A percentile compares a stretch with the other conserved stretches of the same genome.
These are phyloP conservation scores for Cladosporium oxysporum DNA, from an alignment of 2,329 filamentous ascomycete genomes.

Conservation along the genomic window DNA sequence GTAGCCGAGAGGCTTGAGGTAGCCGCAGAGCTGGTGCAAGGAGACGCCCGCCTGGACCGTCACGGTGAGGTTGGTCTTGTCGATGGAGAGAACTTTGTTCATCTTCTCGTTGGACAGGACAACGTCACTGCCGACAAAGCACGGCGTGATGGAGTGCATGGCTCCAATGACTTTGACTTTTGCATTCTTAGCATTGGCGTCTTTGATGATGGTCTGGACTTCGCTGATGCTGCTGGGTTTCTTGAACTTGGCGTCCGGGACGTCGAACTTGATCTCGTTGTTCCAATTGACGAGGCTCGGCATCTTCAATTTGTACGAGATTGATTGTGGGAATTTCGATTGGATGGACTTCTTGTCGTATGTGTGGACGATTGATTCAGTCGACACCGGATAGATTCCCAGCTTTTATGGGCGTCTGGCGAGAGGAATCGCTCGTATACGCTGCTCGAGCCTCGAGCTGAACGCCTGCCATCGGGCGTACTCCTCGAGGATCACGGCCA, in stretches of 20 bases:
- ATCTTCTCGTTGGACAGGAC: slow-evolving; percentile 18
- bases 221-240: slow-evolving; percentile 13
- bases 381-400: not conserved
- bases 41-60: slow-evolving; percentile 20
- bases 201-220: slow-evolving; percentile 20
- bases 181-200: slow-evolving; percentile 10
- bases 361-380: not conserved
- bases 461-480: not conserved
- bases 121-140: slow-evolving; percentile 19
- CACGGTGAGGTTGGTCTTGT: slow-evolving; percentile 19
- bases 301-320: not conserved
- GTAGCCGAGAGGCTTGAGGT: slow-evolving; percentile 20
- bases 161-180: slow-evolving; percentile 22
- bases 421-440: not conserved
- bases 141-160: slow-evolving; percentile 21
- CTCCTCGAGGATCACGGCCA: not conserved
- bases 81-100: slow-evolving; percentile 10
- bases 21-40: slow-evolving; percentile 17
- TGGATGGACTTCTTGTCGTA: not conserved
- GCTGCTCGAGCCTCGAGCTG: slow-evolving; percentile 1
- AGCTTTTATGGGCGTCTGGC: not conserved
- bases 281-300: slow-evolving; percentile 20
- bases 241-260: slow-evolving; percentile 21
- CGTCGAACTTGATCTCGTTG: slow-evolving; percentile 19
- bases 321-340: not conserved